Evolutionary conservation across 345 rosid genomes (phyloP).

Genomic region (Populus euphratica): DNA sequence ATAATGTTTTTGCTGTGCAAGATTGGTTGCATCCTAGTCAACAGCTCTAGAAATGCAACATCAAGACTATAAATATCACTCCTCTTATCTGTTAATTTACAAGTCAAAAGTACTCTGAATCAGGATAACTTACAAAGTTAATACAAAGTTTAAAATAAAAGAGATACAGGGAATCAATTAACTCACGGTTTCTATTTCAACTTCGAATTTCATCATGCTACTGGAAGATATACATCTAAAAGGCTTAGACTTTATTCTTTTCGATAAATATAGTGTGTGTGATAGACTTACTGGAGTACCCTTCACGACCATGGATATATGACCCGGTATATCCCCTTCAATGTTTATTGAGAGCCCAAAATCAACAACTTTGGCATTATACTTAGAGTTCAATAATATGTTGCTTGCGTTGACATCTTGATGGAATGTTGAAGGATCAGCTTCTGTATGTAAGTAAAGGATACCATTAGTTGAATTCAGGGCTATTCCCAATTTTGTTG

Average conservation of each 20-base stretch:
- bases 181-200: not conserved
- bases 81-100: constrained; percentile 89
- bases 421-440: constrained; percentile 88
- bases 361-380: constrained; percentile 86
- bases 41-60: constrained; percentile 80
- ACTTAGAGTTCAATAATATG: constrained; percentile 66
- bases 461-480: constrained; percentile 83
- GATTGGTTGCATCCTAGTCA: constrained; percentile 93
- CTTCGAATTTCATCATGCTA: not conserved
- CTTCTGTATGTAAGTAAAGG: constrained; percentile 84
- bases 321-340: constrained; percentile 63
- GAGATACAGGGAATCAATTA: not conserved
- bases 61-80: constrained; percentile 97
- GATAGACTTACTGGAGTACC: constrained; percentile 73
- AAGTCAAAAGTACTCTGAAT: constrained; percentile 94
- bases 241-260: too few relatives aligned
- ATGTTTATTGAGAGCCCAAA: constrained; percentile 80
- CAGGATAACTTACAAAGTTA: constrained; percentile 74
- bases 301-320: constrained; percentile 82
- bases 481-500: constrained; percentile 60
- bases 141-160: not conserved
- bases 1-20: constrained; percentile 92
- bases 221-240: not conserved
- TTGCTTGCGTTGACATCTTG: constrained; percentile 94
- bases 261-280: not conserved